phyloP scores from a whole-genome alignment of 2,329 filamentous ascomycete genomes.

The Madurella fahalii region DNA sequence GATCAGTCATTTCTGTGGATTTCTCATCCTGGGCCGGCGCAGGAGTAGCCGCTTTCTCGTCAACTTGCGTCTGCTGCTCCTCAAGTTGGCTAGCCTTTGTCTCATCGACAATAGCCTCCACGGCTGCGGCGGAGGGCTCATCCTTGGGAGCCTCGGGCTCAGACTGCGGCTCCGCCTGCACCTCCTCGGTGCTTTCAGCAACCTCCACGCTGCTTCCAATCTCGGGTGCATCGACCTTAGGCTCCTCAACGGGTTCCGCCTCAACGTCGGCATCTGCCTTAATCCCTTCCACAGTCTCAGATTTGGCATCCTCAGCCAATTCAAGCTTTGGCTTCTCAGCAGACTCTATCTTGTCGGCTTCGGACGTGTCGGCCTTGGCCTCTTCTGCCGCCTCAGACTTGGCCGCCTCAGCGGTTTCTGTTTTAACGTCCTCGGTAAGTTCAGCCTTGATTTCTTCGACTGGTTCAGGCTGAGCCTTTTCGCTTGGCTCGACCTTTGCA shows the following conservation, averaged over 20 bases:
- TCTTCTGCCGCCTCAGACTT: conserved; percentile 17
- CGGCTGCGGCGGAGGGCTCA: background rate
- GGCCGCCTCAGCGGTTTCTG: conserved; percentile 41
- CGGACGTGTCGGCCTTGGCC: background rate
- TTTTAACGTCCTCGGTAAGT: background rate
- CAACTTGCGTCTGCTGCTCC: conserved; percentile 50
- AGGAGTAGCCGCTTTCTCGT: conserved; percentile 30
- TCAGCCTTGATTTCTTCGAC: no score
- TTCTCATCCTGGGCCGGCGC: conserved; percentile 3
- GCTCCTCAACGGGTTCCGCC: conserved; percentile 1
- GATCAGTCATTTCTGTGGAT: background rate
- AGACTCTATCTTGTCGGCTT: background rate
- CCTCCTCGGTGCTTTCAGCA: conserved; percentile 2
- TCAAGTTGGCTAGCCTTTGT: conserved; percentile 27
- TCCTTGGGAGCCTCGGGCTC: conserved; percentile 5
- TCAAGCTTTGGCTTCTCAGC: background rate
- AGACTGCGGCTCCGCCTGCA: conserved; percentile 1
- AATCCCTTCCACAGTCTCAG: conserved; percentile 1
- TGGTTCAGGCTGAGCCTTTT: no score
- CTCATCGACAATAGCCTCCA: conserved; percentile 1
- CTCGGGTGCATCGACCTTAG: background rate
- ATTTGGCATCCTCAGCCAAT: background rate
- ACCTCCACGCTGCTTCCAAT: background rate
- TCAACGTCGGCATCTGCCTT: background rate
- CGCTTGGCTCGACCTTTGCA: no score